Evolutionary conservation across 768 basidiomycete species (phyloP), one percentile per base, ranked within the genome.

Genomic region (Trametes punicea): DNA sequence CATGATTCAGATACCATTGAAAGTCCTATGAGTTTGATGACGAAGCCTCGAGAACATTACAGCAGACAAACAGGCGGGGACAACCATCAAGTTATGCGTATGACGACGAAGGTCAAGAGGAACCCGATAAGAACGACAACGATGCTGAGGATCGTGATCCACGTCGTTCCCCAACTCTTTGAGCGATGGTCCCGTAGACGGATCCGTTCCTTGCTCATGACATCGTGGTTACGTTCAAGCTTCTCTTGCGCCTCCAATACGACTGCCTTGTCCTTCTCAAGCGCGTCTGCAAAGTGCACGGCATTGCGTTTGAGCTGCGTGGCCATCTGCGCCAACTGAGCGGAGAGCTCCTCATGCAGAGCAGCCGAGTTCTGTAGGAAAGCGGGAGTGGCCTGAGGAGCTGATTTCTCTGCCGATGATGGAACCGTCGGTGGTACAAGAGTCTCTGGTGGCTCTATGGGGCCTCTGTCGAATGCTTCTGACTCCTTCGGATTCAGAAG

Each of bases 271-370:
- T 98, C 95, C 52, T 85, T 85, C 38, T 75, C 84, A 1, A 98
- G 74, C 10, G 84, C 75, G 4, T 77, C 76, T 4, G 87, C 80
- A 67, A 98, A 95, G 63, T 92, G 83, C 0, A 86, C 67, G 0
- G 93, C 86, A 62, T 96, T 96, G 21, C 82, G 77, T 64, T 89
- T 90, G 46, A 98, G 82, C 67, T 93, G 92, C 9, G 83, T 75
- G 0, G 93, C 92, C 95, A 98, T 98, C 53, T 82, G 70, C 0
- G 84, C 85, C 23, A 95, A 81, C 64, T 91, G 87, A 8, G 75
- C 75, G 0, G 88, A 79, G 44, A 95, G 81, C 21, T 89, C 82
- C 47, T 90, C 81, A 23, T 95, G 93, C 2, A 88, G 71, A 0
- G 78, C 76, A 31, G 69, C 78, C n/a, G 86, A 81, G 56, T 81